A percentile compares a stretch with the other conserved stretches of the same genome.
Conservation (phyloP, 371 early-diverging fungal species). For the Syncephalastrum racemosum region DNA sequence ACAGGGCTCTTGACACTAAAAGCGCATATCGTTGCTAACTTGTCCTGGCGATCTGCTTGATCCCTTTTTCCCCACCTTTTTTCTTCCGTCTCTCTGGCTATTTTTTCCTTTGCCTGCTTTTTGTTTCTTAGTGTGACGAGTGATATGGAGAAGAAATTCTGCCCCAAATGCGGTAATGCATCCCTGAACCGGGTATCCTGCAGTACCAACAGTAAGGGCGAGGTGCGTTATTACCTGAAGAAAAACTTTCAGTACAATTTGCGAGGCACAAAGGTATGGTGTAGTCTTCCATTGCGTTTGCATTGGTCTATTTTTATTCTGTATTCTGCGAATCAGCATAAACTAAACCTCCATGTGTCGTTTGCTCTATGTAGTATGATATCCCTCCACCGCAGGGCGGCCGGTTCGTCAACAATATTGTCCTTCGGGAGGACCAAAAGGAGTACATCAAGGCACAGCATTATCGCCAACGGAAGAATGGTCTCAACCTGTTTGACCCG, state of each 20-base stretch:
- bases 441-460: slow-evolving; percentile 72
- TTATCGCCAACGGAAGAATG: slow-evolving; percentile 54
- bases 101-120: not conserved
- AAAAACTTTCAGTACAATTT: slow-evolving; percentile 87
- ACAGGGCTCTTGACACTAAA: not conserved
- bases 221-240: slow-evolving; percentile 81
- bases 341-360: too few species aligned
- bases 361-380: slow-evolving; percentile 54
- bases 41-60: not conserved
- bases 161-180: slow-evolving; percentile 89
- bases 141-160: slow-evolving; percentile 90
- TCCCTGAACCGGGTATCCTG: slow-evolving; percentile 86
- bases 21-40: not conserved
- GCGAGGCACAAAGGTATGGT: slow-evolving; percentile 80
- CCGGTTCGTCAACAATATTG: slow-evolving; percentile 70
- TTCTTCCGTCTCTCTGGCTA: too few species aligned
- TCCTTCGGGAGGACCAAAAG: slow-evolving; percentile 91
- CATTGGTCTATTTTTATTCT: not conserved
- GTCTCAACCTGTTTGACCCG: slow-evolving; percentile 71
- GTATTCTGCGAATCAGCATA: too few species aligned
- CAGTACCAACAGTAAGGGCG: slow-evolving; percentile 79
- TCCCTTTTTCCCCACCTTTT: too few species aligned
- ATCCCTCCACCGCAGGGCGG: slow-evolving; percentile 89
- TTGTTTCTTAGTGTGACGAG: slow-evolving; percentile 60
- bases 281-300: not conserved